Percentiles rank a stretch among this genome's conserved stretches.
These are phyloP conservation scores for Cladosporium cucumerinum DNA, from an alignment of 2,329 filamentous ascomycete genomes.

Conservation along the genomic window DNA sequence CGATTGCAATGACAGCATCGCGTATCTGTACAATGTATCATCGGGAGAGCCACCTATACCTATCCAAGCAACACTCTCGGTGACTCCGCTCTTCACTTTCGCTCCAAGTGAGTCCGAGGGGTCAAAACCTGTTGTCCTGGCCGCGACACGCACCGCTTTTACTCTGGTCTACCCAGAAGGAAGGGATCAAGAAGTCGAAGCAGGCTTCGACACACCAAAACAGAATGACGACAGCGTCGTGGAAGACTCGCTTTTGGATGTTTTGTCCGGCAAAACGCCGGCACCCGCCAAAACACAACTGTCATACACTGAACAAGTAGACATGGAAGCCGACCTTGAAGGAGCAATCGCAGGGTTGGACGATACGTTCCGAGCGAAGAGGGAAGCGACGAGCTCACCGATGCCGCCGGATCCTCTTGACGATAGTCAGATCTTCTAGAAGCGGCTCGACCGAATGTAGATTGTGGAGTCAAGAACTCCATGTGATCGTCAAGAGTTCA, in stretches of 20 bases:
- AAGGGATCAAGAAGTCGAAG: constrained; percentile 19
- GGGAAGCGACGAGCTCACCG: not conserved
- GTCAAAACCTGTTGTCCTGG: constrained; percentile 35
- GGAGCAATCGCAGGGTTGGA: constrained; percentile 37
- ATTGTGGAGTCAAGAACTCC: not conserved
- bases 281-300: constrained; percentile 34
- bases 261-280: constrained; percentile 46
- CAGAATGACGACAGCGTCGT: constrained; percentile 36
- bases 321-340: constrained; percentile 30
- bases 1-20: constrained; percentile 39
- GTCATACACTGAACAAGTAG: constrained; percentile 32
- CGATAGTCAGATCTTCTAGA: constrained; percentile 35
- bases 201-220: constrained; percentile 23
- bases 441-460: not conserved
- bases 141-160: constrained; percentile 38
- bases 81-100: constrained; percentile 23
- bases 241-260: constrained; percentile 48
- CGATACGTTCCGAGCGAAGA: constrained; percentile 44
- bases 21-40: constrained; percentile 39
- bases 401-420: constrained; percentile 30
- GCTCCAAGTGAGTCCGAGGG: not conserved
- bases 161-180: constrained; percentile 43
- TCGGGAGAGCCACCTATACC: constrained; percentile 22
- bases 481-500: not conserved
- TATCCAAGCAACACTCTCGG: constrained; percentile 19